Evolutionary conservation across 2,329 filamentous ascomycete species (phyloP).

Genomic region (Fusarium liriodendri): DNA sequence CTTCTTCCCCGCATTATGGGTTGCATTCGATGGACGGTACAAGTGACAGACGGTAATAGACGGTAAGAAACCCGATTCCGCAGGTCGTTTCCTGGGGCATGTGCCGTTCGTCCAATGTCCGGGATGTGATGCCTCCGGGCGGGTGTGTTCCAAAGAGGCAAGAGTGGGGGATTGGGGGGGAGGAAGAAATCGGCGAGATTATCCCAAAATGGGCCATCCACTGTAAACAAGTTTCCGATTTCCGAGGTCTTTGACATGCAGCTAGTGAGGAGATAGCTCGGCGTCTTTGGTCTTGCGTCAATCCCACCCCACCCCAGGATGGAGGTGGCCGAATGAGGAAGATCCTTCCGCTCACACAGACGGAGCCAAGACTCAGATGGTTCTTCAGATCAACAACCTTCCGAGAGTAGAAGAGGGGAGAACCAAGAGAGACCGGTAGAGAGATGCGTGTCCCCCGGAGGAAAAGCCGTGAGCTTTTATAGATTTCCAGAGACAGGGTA

Average conservation of each 20-base stretch:
- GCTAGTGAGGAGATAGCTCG: not conserved
- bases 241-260: not conserved
- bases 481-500: not conserved
- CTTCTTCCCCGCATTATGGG: too few relatives aligned
- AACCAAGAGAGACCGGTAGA: not conserved
- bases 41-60: too few relatives aligned
- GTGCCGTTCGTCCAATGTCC: not conserved
- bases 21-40: too few relatives aligned
- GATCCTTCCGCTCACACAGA: not conserved
- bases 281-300: not conserved
- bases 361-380: not conserved
- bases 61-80: too few relatives aligned
- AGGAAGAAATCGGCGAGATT: slow-evolving; percentile 8
- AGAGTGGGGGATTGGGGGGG: not conserved
- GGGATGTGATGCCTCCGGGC: not conserved
- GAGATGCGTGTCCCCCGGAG: not conserved
- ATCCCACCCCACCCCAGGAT: not conserved
- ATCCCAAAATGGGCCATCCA: not conserved
- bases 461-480: not conserved
- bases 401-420: not conserved
- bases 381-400: not conserved
- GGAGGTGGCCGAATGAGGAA: slow-evolving; percentile 1
- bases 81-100: too few relatives aligned
- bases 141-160: not conserved
- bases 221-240: not conserved